Conservation (phyloP, 2,329 filamentous ascomycete species). For the Drechslera avenae region DNA sequence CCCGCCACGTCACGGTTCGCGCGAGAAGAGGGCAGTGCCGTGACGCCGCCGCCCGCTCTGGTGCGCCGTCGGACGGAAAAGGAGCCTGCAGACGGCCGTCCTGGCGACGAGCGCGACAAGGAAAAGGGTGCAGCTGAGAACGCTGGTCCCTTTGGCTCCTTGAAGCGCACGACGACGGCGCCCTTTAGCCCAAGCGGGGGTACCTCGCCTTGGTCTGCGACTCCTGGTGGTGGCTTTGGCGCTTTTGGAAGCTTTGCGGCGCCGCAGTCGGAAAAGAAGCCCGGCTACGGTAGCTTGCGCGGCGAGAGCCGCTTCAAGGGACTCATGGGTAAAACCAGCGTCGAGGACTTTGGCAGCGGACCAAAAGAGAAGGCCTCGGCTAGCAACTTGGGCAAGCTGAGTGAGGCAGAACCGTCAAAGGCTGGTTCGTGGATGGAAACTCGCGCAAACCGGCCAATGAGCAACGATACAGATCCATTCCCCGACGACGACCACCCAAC, state of each 20-base stretch:
- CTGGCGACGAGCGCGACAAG: slow-evolving; percentile 58
- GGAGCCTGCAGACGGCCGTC: slow-evolving; percentile 52
- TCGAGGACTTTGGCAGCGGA: slow-evolving; percentile 63
- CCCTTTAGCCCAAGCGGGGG: slow-evolving; percentile 58
- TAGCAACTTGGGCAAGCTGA: slow-evolving; percentile 59
- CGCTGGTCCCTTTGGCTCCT: slow-evolving; percentile 55
- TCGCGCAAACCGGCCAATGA: slow-evolving; percentile 54
- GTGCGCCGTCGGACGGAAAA: slow-evolving; percentile 67
- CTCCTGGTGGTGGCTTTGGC: slow-evolving; percentile 69
- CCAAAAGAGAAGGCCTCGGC: slow-evolving; percentile 62
- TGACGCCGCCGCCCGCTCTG: slow-evolving; percentile 65
- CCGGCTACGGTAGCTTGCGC: slow-evolving; percentile 67
- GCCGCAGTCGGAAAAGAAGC: slow-evolving; percentile 67
- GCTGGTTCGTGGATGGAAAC: slow-evolving; percentile 59
- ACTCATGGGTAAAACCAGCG: slow-evolving; percentile 76
- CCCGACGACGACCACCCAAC: slow-evolving; percentile 67
- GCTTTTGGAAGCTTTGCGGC: slow-evolving; percentile 88
- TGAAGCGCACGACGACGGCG: slow-evolving; percentile 63
- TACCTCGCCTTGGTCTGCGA: slow-evolving; percentile 63
- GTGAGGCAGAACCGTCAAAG: slow-evolving; percentile 56
- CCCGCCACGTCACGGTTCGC: slow-evolving; percentile 66
- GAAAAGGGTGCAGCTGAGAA: slow-evolving; percentile 52
- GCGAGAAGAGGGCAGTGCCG: slow-evolving; percentile 67
- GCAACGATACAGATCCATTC: slow-evolving; percentile 75
- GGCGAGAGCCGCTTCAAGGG: slow-evolving; percentile 86